Percentiles rank a stretch among this genome's conserved stretches.
Evolutionary conservation across 805 yeast species (phyloP).

Genomic region (Zygosaccharomyces siamensis): DNA sequence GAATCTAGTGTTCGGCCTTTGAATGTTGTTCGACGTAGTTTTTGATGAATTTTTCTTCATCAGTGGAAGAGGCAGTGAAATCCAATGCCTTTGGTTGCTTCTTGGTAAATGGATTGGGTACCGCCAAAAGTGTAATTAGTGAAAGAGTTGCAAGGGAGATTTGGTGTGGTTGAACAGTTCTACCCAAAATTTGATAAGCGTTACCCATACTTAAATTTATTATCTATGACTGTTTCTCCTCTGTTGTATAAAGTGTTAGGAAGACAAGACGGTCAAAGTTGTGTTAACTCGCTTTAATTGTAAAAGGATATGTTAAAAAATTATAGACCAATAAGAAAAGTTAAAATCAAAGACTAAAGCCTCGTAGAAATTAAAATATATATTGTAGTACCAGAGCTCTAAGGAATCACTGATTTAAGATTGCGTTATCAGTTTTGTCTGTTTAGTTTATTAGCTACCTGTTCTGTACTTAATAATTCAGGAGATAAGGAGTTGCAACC

Average conservation of each 20-base stretch:
- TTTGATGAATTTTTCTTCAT: constrained; percentile 82
- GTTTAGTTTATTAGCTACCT: too few relatives aligned
- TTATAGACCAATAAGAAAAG: constrained; percentile 2
- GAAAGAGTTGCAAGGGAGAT: constrained; percentile 80
- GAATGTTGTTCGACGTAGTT: constrained; percentile 53
- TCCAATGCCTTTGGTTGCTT: constrained; percentile 59
- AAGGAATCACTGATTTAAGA: neutral
- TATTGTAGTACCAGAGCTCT: neutral
- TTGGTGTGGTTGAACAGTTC: constrained; percentile 75
- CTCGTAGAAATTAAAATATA: neutral
- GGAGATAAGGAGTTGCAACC: constrained; percentile 4
- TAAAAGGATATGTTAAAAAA: neutral
- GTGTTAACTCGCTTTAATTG: constrained; percentile 1
- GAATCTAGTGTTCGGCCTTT: constrained; percentile 12
- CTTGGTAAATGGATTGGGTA: constrained; percentile 64
- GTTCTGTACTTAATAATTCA: neutral
- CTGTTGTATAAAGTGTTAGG: neutral
- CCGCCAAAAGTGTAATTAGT: constrained; percentile 54
- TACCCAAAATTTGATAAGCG: constrained; percentile 81
- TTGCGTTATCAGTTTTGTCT: neutral
- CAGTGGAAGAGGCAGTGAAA: constrained; percentile 73
- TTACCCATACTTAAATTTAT: constrained; percentile 56
- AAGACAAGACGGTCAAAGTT: constrained; percentile 2
- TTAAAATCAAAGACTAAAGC: neutral
- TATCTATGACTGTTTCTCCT: neutral